phyloP scores from a whole-genome alignment of 805 yeast genomes.

The Teunomyces barrocoloradensis region DNA sequence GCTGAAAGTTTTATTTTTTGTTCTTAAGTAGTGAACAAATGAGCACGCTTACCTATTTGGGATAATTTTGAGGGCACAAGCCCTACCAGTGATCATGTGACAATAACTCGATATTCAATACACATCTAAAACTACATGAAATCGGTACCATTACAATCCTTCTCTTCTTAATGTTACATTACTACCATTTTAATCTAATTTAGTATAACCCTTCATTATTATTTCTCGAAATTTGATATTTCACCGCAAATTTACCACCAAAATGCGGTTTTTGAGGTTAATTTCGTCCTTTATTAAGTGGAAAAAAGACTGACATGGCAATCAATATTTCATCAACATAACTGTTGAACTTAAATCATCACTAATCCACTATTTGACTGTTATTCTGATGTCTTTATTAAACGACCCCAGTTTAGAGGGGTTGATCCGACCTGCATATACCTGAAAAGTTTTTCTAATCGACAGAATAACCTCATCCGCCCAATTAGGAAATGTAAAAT shows the following conservation, averaged over 20 bases:
- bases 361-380: background rate
- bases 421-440: slow-evolving; percentile 13
- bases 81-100: slow-evolving; percentile 16
- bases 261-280: background rate
- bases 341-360: background rate
- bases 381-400: background rate
- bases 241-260: background rate
- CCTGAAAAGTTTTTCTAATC: slow-evolving; percentile 22
- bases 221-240: background rate
- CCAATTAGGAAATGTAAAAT: slow-evolving; percentile 37
- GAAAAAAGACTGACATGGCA: too few species aligned
- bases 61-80: slow-evolving; percentile 8
- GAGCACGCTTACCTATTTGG: slow-evolving; percentile 13
- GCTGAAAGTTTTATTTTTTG: slow-evolving; percentile 13
- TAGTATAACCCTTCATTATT: background rate
- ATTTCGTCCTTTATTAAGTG: too few species aligned
- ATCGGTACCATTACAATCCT: background rate
- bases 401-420: background rate
- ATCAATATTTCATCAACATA: too few species aligned
- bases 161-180: too few species aligned
- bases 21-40: slow-evolving; percentile 13
- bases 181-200: background rate
- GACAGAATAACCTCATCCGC: slow-evolving; percentile 26
- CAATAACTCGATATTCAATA: background rate
- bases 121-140: background rate